Base-by-base conservation (phyloP, 192 early-diverging fungal genomes). In the Backusella tuberculispora region DNA sequence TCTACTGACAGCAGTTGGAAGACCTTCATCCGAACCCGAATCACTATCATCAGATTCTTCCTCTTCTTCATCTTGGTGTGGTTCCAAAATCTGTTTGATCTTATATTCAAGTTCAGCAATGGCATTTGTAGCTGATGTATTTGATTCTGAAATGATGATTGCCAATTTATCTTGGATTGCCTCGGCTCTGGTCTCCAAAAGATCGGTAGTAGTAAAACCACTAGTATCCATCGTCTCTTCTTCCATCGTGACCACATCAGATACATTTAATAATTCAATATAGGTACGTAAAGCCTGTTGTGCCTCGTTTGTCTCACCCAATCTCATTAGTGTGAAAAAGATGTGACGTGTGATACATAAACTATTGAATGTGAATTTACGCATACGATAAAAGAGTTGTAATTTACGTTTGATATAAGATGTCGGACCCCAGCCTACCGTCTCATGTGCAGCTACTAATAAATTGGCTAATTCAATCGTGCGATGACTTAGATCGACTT, bases 221-320 rank as follows among this genome's bases (percentile, higher is more conserved):
- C 34, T 10, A 37, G 24, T 6, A 63, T 8, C 8, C 0, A 34
- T 9, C 12, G 21, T 63, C 4, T 13, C 34, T 14, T 24, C 21
- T 14, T 34, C 13, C 0, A 34, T 37, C 13, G 21, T 34, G 34
- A 26, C 63, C 24, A 70, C 21, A 26, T 72, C 41, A 5, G 71
- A 53, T 3, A 83, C 76, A 41, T 80, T 85, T 8, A 85, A 82
- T 75, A 91, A 77, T 34, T 82, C 76, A 48, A 85, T 67, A 78
- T 94, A 94, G 1, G 88, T 83, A 48, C 78, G 73, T 12, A 94
- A 71, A 24, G 90, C 90, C 74, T 90, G 75, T 17, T 86, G 82
- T 0, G 91, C 92, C 77, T 94, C 91, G 64, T 90, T 87, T 73
- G 86, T 90, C 66, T 92, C 88, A 50, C 92, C 92, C 9, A 87